Conservation (phyloP, 2,329 filamentous ascomycete genomes). For the Hypocreales sp. region DNA sequence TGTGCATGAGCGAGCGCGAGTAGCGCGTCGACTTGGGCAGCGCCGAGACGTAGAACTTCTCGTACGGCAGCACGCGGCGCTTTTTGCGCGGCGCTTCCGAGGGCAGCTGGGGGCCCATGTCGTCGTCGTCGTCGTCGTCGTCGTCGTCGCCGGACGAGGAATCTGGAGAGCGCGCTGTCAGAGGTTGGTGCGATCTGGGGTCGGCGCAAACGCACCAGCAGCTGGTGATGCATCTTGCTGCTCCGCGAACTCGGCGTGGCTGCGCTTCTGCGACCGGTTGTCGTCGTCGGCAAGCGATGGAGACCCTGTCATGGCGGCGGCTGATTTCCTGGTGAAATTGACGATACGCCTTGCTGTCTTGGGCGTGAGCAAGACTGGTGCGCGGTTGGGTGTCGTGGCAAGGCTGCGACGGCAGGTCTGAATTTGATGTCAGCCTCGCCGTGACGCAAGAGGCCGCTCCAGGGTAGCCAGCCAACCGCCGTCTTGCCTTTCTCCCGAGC, state of each 20-base stretch:
- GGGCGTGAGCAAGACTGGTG: too few species aligned
- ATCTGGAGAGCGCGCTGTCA: too few species aligned
- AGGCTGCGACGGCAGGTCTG: too few species aligned
- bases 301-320: constrained; percentile 9
- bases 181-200: too few species aligned
- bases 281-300: constrained; percentile 17
- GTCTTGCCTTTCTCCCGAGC: too few species aligned
- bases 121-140: constrained; percentile 59
- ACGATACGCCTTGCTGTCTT: too few species aligned
- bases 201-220: too few species aligned
- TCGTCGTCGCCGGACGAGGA: constrained; percentile 52
- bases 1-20: constrained; percentile 96
- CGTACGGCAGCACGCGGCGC: constrained; percentile 76
- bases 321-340: too few species aligned
- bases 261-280: constrained; percentile 27
- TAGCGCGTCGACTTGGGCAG: constrained; percentile 71
- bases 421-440: too few species aligned
- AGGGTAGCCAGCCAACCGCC: too few species aligned
- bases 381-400: neutral
- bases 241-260: constrained; percentile 37
- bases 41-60: constrained; percentile 87
- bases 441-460: too few species aligned
- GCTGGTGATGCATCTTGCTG: constrained; percentile 23
- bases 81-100: constrained; percentile 79
- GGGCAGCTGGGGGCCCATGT: constrained; percentile 85